Percentiles rank a stretch among this genome's conserved stretches.
Evolutionary conservation across 495 filamentous ascomycete species (phyloP).

Genomic region (Xylaria sp.): DNA sequence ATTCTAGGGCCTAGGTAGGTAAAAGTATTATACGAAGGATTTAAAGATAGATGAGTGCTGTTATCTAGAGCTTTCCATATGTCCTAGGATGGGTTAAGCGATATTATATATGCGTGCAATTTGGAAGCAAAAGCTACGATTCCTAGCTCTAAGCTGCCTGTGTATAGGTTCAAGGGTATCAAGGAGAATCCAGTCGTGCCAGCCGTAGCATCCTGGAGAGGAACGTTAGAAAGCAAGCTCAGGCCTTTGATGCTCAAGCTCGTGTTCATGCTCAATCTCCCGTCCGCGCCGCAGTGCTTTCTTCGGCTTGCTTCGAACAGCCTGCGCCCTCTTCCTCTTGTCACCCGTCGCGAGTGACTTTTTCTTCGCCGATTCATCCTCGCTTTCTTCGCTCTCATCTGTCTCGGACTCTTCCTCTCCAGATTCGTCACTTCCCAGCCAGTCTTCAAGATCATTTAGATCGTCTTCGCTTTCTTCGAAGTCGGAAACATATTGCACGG

Average conservation of each 20-base stretch:
- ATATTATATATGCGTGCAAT: background rate
- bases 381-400: conserved; percentile 57
- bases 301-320: conserved; percentile 64
- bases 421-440: conserved; percentile 57
- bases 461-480: conserved; percentile 60
- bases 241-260: conserved; percentile 51
- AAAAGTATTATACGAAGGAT: background rate
- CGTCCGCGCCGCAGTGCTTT: conserved; percentile 64
- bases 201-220: background rate
- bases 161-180: conserved; percentile 22
- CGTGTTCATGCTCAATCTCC: conserved; percentile 77
- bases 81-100: background rate
- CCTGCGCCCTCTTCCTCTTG: conserved; percentile 71
- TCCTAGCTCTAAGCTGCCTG: background rate
- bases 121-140: background rate
- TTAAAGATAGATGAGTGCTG: background rate
- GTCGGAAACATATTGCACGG: conserved; percentile 82
- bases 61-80: background rate
- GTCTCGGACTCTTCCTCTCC: conserved; percentile 57
- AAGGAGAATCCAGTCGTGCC: conserved; percentile 16
- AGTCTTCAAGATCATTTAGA: conserved; percentile 57
- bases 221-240: conserved; percentile 50
- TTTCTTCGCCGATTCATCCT: conserved; percentile 52
- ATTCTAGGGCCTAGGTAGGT: background rate
- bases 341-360: conserved; percentile 55